Percentiles rank a stretch among this genome's conserved stretches.
phyloP scores from a whole-genome alignment of 768 basidiomycete genomes.

The Rhodotorula diobovata region DNA sequence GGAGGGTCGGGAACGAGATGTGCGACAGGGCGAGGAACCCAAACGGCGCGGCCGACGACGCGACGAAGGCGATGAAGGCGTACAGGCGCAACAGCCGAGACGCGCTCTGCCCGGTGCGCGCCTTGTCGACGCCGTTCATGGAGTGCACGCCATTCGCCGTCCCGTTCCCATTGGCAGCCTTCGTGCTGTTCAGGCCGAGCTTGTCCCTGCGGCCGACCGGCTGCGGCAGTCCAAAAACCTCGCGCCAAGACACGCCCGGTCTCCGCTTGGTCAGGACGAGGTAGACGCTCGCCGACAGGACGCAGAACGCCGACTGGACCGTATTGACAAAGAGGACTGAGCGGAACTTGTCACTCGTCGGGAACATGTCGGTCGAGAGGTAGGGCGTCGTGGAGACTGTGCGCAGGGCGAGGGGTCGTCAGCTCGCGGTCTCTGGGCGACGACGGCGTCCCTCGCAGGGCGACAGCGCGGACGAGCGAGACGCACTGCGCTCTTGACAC shows the following conservation, averaged over 20 bases:
- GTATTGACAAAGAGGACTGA: slow-evolving; percentile 80
- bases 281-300: slow-evolving; percentile 66
- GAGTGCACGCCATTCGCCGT: slow-evolving; percentile 7
- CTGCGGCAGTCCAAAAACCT: slow-evolving; percentile 20
- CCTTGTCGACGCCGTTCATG: slow-evolving; percentile 21
- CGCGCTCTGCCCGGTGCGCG: slow-evolving; percentile 4
- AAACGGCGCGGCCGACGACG: slow-evolving; percentile 87
- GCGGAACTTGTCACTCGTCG: slow-evolving; percentile 59
- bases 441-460: neutral
- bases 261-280: slow-evolving; percentile 16
- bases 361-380: slow-evolving; percentile 50
- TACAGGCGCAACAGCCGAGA: slow-evolving; percentile 63
- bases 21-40: slow-evolving; percentile 91
- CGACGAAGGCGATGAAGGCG: slow-evolving; percentile 77
- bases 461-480: neutral
- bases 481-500: slow-evolving; percentile 76
- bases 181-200: slow-evolving; percentile 12
- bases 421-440: neutral
- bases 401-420: too few species aligned
- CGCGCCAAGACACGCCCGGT: slow-evolving; percentile 4
- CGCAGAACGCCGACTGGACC: slow-evolving; percentile 73
- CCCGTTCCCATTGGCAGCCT: too few species aligned
- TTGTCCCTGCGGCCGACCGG: neutral
- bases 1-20: slow-evolving; percentile 98
- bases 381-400: slow-evolving; percentile 41